These are phyloP conservation scores for Orbilia quercus DNA, from an alignment of 2,329 filamentous ascomycete genomes.

Conservation along the genomic window DNA sequence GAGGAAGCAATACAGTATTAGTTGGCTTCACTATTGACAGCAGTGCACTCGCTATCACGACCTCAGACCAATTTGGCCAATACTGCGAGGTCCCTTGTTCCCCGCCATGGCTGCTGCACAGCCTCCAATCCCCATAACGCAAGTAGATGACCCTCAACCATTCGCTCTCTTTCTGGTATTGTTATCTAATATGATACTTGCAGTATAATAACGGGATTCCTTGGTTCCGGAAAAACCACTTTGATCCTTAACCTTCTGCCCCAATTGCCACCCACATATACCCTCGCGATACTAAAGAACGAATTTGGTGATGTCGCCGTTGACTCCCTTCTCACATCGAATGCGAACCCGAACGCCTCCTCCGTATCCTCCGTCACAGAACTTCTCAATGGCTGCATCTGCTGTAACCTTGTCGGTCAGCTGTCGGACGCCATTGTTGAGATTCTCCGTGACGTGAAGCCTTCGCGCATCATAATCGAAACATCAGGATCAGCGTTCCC, in stretches of 20 bases:
- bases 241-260: conserved; percentile 93
- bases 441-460: conserved; percentile 69
- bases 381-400: conserved; percentile 89
- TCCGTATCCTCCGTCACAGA: conserved; percentile 91
- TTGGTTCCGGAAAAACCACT: conserved; percentile 96
- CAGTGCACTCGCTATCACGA: not conserved
- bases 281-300: conserved; percentile 94
- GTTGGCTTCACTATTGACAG: not conserved
- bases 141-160: conserved; percentile 25
- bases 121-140: conserved; percentile 58
- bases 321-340: conserved; percentile 83
- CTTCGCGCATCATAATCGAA: conserved; percentile 92
- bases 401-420: conserved; percentile 96
- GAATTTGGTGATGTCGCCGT: conserved; percentile 96
- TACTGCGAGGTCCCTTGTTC: no score
- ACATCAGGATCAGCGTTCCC: conserved; percentile 89
- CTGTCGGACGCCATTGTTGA: conserved; percentile 82
- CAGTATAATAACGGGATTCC: conserved; percentile 94
- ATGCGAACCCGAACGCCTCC: conserved; percentile 68
- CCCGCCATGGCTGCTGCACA: conserved; percentile 46
- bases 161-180: not conserved
- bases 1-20: no score
- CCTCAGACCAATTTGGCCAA: not conserved
- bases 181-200: conserved; percentile 69
- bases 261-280: conserved; percentile 83